Percentiles rank a stretch among this genome's conserved stretches.
These are phyloP conservation scores for Pittosporum tobira DNA, from an alignment of 129 eudicot species.

Conservation along the genomic window DNA sequence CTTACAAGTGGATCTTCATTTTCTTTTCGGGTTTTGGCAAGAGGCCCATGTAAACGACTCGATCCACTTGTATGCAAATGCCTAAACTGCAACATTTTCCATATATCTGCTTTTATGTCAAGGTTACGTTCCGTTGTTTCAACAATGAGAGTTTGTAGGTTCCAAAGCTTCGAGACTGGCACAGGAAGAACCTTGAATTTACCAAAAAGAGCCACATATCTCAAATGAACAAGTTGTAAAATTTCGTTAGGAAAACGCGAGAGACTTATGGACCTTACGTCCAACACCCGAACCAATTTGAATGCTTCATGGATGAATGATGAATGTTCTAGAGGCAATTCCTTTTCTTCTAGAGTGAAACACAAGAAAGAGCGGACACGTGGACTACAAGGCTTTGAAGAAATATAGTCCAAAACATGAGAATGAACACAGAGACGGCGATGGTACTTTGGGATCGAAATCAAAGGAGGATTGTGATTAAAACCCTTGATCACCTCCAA, in stretches of 20 bases:
- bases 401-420: slow-evolving; percentile 28
- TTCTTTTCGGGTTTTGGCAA: slow-evolving; percentile 28
- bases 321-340: slow-evolving; percentile 24
- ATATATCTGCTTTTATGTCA: slow-evolving; percentile 41
- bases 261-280: slow-evolving; percentile 28
- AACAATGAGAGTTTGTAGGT: slow-evolving; percentile 49
- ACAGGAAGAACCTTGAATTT: slow-evolving; percentile 39
- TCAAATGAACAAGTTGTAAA: slow-evolving; percentile 33
- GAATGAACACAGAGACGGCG: slow-evolving; percentile 54
- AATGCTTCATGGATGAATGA: slow-evolving; percentile 36
- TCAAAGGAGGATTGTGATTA: not conserved
- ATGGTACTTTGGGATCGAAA: slow-evolving; percentile 12
- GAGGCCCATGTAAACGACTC: slow-evolving; percentile 31
- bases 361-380: slow-evolving; percentile 58
- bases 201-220: slow-evolving; percentile 43
- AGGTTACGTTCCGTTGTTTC: slow-evolving; percentile 28
- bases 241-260: slow-evolving; percentile 42
- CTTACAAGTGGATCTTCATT: slow-evolving; percentile 36
- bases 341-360: slow-evolving; percentile 25
- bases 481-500: slow-evolving; percentile 21
- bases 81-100: slow-evolving; percentile 58
- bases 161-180: slow-evolving; percentile 38
- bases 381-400: slow-evolving; percentile 37
- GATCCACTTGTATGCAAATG: slow-evolving; percentile 46
- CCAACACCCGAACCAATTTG: slow-evolving; percentile 44